Conservation (phyloP, 768 basidiomycete genomes). For the Auricularia heimuer region DNA sequence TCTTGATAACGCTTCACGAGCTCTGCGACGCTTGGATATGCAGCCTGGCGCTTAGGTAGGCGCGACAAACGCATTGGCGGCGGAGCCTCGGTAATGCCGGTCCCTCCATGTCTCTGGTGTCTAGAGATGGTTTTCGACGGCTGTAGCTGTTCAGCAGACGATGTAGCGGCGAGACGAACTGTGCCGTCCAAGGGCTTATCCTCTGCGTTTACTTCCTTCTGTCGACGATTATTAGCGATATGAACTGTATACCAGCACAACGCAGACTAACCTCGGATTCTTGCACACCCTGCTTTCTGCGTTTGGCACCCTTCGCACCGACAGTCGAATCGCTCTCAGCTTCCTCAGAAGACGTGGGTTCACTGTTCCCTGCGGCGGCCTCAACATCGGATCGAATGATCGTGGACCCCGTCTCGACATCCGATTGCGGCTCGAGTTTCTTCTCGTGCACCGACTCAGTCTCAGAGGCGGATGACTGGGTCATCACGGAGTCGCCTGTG, state of each 20-base stretch:
- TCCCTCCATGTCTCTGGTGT: background rate
- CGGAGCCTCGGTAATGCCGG: background rate
- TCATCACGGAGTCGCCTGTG: conserved; percentile 41
- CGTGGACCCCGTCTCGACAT: conserved; percentile 15
- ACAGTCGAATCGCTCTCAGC: conserved; percentile 59
- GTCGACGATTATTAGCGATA: background rate
- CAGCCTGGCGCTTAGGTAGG: background rate
- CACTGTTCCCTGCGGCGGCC: background rate
- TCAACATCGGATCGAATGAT: background rate
- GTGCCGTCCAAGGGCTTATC: background rate
- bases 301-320: conserved; percentile 31
- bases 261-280: too few species aligned
- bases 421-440: conserved; percentile 32
- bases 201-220: background rate
- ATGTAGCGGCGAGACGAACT: too few species aligned
- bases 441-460: conserved; percentile 51
- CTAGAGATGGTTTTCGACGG: background rate
- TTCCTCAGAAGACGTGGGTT: background rate
- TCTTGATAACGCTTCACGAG: conserved; percentile 76
- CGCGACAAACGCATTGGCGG: background rate
- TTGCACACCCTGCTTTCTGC: background rate
- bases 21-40: conserved; percentile 51
- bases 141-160: too few species aligned
- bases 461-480: conserved; percentile 31
- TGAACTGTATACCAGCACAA: background rate